Evolutionary conservation across 257 asterid species (phyloP), one percentile per base, ranked within the genome.

Genomic region (Solanum ossicruentum): DNA sequence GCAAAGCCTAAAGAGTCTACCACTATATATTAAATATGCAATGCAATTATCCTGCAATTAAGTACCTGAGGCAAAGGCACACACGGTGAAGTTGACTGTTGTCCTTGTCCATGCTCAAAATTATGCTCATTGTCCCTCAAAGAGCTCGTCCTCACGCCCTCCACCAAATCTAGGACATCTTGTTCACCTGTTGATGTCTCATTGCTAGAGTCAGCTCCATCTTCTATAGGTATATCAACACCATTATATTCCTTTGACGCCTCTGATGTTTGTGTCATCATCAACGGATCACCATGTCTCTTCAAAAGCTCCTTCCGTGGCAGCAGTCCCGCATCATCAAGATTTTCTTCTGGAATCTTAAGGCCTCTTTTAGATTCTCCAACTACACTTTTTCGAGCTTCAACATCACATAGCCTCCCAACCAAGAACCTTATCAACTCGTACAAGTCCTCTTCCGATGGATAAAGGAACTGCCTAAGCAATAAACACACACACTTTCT

Each of bases 391-490:
- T 83, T 86, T 72, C 7, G 84, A 85, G 85, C 85, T 73, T 60
- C 88, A 73, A 90, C 84, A 23, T 89, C 93, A 43, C 93, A 88
- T 26, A 92, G 87, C 86, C 89, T 91, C 58, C 91, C 88, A 26
- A 87, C 93, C 88, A 93, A 85, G 86, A 93, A 92, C 57, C 97
- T 85, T 84, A 90, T 93, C 84, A 93, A 85, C 84, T 89, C 89
- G 82, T 90, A 87, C 91, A 91, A 86, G 87, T 93, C 95, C 84
- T 93, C 97, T 67, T 89, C 93, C 0, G 97, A 90, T 72, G 96
- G 97, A 88, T 92, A 93, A 69, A 92, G 94, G 87, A 93, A 90
- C 95, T 93, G 91, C 93, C 95, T 92, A 88, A 90, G 88, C 90
- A 88, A 88, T 85, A 86, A 54, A 86, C 73, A 78, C 56, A 82